Conservation (phyloP, 2,329 filamentous ascomycete genomes). For the Leptographium wingfieldii region DNA sequence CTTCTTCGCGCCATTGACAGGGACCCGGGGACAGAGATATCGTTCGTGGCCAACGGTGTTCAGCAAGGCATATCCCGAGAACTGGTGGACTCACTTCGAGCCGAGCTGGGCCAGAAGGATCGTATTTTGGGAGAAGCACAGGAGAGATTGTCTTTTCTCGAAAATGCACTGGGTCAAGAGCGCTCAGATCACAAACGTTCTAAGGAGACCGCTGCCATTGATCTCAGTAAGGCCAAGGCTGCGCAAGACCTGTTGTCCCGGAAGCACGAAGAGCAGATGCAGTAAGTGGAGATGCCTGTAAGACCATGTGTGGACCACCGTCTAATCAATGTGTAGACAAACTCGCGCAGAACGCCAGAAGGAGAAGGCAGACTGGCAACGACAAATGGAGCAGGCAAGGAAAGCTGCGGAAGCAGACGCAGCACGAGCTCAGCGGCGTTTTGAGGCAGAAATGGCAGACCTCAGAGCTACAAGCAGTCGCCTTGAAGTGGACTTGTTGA, state of each 20-base stretch:
- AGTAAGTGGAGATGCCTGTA: conserved; percentile 3
- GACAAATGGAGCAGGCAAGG: conserved; percentile 26
- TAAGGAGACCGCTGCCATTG: conserved; percentile 43
- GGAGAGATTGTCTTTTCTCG: conserved; percentile 31
- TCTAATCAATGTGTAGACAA: conserved; percentile 3
- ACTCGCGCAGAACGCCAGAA: conserved; percentile 15
- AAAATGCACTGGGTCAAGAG: conserved; percentile 54
- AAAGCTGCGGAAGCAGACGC: conserved; percentile 36
- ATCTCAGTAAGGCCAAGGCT: conserved; percentile 31
- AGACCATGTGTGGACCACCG: background rate
- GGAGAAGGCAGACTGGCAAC: conserved; percentile 7
- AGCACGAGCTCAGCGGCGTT: conserved; percentile 33
- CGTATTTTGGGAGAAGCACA: conserved; percentile 34
- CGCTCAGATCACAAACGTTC: conserved; percentile 57
- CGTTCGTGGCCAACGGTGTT: conserved; percentile 63
- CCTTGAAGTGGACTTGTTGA: conserved; percentile 50
- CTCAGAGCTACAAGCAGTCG: conserved; percentile 46
- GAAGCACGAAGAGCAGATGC: conserved; percentile 54
- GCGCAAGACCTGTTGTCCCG: conserved; percentile 31
- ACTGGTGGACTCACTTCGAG: conserved; percentile 72
- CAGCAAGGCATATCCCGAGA: conserved; percentile 91
- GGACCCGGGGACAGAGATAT: conserved; percentile 77
- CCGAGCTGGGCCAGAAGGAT: conserved; percentile 63
- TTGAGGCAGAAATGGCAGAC: conserved; percentile 51
- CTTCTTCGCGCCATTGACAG: conserved; percentile 77